A percentile compares a stretch with the other conserved stretches of the same genome.
Conservation (phyloP, 768 basidiomycete genomes). For the Boletus vermiculosoides region DNA sequence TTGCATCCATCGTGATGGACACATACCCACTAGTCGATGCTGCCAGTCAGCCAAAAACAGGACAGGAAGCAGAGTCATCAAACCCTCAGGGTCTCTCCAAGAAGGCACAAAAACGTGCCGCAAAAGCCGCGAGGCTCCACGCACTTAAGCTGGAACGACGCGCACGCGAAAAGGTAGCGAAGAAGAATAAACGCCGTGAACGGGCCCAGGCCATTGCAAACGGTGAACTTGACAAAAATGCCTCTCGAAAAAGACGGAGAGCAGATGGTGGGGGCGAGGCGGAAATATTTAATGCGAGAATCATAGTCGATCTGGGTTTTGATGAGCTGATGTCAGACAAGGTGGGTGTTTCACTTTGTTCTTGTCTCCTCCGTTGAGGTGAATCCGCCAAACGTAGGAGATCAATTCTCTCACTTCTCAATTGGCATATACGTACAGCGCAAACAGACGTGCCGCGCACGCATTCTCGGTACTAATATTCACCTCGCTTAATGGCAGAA, state of each 20-base stretch:
- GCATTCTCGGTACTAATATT: conserved; percentile 76
- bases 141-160: conserved; percentile 72
- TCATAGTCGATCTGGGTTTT: conserved; percentile 88
- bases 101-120: conserved; percentile 73
- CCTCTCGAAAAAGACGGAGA: conserved; percentile 18
- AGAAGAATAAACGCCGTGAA: conserved; percentile 68
- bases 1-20: conserved; percentile 22
- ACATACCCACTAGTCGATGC: conserved; percentile 9
- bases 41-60: conserved; percentile 15
- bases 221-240: conserved; percentile 45
- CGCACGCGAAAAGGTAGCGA: conserved; percentile 72
- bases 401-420: conserved; percentile 87
- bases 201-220: conserved; percentile 47
- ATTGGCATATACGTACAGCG: conserved; percentile 87
- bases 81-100: conserved; percentile 55
- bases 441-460: conserved; percentile 68
- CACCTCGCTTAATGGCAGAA: conserved; percentile 76
- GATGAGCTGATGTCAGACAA: conserved; percentile 93
- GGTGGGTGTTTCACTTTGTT: conserved; percentile 47
- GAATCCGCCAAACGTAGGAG: conserved; percentile 56
- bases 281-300: conserved; percentile 53
- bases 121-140: conserved; percentile 64
- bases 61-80: conserved; percentile 12
- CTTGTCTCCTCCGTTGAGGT: conserved; percentile 12
- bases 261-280: conserved; percentile 39